A percentile compares a stretch with the other conserved stretches of the same genome.
phyloP scores from a whole-genome alignment of 495 filamentous ascomycete genomes.

The Xylaria telfairii region DNA sequence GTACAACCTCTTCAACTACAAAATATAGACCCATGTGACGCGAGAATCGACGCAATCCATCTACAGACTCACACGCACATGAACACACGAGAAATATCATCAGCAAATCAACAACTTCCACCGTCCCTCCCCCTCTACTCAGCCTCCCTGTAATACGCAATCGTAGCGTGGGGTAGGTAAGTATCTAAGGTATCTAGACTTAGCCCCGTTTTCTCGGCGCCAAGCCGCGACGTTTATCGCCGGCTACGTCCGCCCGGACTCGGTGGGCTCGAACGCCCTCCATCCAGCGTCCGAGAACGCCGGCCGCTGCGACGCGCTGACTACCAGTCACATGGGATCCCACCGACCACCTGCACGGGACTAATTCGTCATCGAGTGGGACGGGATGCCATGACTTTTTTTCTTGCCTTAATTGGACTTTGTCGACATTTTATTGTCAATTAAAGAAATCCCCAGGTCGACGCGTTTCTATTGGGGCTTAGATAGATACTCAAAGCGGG shows the following conservation, averaged over 20 bases:
- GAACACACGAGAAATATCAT: background rate
- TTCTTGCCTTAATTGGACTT: background rate
- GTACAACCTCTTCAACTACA: background rate
- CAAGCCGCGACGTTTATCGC: slow-evolving; percentile 17
- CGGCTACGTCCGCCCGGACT: background rate
- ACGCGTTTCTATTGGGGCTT: slow-evolving; percentile 15
- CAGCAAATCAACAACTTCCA: background rate
- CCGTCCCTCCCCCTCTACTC: background rate
- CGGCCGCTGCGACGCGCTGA: background rate
- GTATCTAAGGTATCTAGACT: too few species aligned
- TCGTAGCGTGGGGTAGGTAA: background rate
- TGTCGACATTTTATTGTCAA: background rate
- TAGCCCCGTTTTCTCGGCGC: slow-evolving; percentile 19
- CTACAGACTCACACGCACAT: background rate
- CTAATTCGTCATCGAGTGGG: background rate
- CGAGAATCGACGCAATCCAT: background rate
- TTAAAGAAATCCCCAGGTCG: background rate
- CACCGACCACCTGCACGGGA: background rate
- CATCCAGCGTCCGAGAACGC: slow-evolving; percentile 2
- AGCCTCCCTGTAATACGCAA: slow-evolving; percentile 20
- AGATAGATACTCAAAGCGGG: slow-evolving; percentile 8
- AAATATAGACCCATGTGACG: slow-evolving; percentile 13
- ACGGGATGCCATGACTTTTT: background rate
- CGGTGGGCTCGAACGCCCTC: background rate
- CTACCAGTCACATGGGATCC: background rate